Conservation (phyloP, 2,329 filamentous ascomycete species). For the Hymenotorrendiella dingleyae region DNA sequence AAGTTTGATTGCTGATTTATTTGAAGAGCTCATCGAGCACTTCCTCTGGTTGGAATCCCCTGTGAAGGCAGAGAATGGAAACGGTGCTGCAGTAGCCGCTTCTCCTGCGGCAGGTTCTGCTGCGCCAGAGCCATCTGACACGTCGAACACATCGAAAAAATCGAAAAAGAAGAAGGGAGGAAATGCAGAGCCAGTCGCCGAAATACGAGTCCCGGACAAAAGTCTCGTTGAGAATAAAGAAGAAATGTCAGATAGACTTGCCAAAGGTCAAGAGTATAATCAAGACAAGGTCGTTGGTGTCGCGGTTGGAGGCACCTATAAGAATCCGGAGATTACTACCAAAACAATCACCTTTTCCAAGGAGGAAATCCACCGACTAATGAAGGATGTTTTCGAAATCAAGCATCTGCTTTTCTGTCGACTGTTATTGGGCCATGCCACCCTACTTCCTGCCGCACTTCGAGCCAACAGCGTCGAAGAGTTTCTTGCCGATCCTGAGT, state of each 20-base stretch:
- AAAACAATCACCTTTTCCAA: conserved; percentile 36
- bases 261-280: conserved; percentile 34
- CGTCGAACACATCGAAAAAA: conserved; percentile 18
- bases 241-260: conserved; percentile 36
- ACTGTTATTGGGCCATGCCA: conserved; percentile 39
- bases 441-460: conserved; percentile 40
- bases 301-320: conserved; percentile 31
- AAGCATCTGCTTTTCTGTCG: conserved; percentile 44
- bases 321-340: conserved; percentile 28
- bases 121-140: neutral
- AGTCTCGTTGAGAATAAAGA: conserved; percentile 38
- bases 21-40: conserved; percentile 24
- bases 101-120: neutral
- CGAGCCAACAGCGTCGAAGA: conserved; percentile 38
- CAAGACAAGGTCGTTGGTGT: conserved; percentile 30
- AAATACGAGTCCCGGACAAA: conserved; percentile 30
- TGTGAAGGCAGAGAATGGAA: neutral
- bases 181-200: conserved; percentile 9
- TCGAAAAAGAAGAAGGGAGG: conserved; percentile 32
- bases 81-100: neutral
- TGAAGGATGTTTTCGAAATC: conserved; percentile 42
- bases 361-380: conserved; percentile 37
- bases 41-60: conserved; percentile 16
- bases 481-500: conserved; percentile 37
- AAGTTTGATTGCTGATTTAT: too few species aligned